These are phyloP conservation scores for Endocalyx cinctus DNA, from an alignment of 2,329 filamentous ascomycete genomes.

Conservation along the genomic window DNA sequence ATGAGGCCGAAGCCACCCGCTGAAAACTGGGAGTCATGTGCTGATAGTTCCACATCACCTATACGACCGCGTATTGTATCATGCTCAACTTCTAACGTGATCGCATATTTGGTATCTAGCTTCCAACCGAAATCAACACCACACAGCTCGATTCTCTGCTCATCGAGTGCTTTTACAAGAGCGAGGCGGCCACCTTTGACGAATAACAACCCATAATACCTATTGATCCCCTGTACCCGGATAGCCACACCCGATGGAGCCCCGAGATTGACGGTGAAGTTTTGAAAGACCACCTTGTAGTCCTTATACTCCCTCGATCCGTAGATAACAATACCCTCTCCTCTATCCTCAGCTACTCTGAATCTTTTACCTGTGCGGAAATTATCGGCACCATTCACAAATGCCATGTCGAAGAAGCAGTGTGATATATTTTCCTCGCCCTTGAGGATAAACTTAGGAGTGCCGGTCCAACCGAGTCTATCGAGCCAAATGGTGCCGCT, in stretches of 20 bases:
- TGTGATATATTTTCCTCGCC: slow-evolving; percentile 3
- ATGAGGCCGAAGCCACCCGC: slow-evolving; percentile 19
- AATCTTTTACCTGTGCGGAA: slow-evolving; percentile 18
- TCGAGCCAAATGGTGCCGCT: slow-evolving; percentile 16
- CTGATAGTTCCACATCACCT: slow-evolving; percentile 8
- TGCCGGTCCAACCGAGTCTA: slow-evolving; percentile 16
- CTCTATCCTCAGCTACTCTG: slow-evolving; percentile 22
- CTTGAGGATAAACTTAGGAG: slow-evolving; percentile 8
- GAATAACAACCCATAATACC: slow-evolving; percentile 26
- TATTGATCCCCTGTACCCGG: slow-evolving; percentile 24
- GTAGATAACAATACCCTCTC: slow-evolving; percentile 25
- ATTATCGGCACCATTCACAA: slow-evolving; percentile 20
- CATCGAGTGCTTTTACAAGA: slow-evolving; percentile 19
- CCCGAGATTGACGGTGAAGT: slow-evolving; percentile 22
- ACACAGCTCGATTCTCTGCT: slow-evolving; percentile 10
- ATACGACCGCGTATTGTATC: slow-evolving; percentile 2
- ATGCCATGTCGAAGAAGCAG: slow-evolving; percentile 23
- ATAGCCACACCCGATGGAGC: slow-evolving; percentile 19
- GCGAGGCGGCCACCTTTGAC: slow-evolving; percentile 7
- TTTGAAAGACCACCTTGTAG: slow-evolving; percentile 16
- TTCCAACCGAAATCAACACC: slow-evolving; percentile 14
- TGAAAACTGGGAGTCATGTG: slow-evolving; percentile 11
- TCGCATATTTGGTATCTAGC: slow-evolving; percentile 14
- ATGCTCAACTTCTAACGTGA: slow-evolving; percentile 7
- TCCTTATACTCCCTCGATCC: slow-evolving; percentile 29